Evolutionary conservation across 106 monocot species (phyloP).

Genomic region (Ottelia alismoides): DNA sequence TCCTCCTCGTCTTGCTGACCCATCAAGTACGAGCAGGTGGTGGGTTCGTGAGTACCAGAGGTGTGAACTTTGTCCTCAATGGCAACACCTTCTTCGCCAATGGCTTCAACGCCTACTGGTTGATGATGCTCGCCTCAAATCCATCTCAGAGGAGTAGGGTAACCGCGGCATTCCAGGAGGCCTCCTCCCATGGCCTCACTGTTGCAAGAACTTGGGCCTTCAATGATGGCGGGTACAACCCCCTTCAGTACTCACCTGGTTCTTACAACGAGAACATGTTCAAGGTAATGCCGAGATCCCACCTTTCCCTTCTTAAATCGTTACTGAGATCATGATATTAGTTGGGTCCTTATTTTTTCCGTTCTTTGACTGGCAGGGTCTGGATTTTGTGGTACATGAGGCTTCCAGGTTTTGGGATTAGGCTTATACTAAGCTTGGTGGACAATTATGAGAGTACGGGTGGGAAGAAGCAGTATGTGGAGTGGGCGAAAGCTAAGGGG

Average conservation of each 20-base stretch:
- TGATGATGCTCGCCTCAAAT: conserved; percentile 15
- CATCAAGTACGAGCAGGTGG: too few relatives aligned
- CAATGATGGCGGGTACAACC: conserved; percentile 14
- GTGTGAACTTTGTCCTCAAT: conserved; percentile 7
- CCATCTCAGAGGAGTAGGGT: conserved; percentile 13
- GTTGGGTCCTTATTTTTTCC: background rate
- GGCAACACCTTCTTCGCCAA: conserved; percentile 14
- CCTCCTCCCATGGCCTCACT: conserved; percentile 9
- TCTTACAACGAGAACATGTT: conserved; percentile 19
- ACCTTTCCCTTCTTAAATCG: background rate
- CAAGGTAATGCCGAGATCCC: conserved; percentile 12
- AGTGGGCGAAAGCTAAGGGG: conserved; percentile 54
- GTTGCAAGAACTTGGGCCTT: conserved; percentile 26
- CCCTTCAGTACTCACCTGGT: conserved; percentile 17
- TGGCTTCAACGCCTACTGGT: conserved; percentile 29
- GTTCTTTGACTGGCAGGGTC: conserved; percentile 21
- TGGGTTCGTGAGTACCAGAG: conserved; percentile 6
- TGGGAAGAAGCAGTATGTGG: conserved; percentile 69
- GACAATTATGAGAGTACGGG: conserved; percentile 60
- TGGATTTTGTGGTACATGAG: conserved; percentile 65
- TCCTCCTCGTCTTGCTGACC: too few relatives aligned
- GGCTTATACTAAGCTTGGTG: conserved; percentile 49
- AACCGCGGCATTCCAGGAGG: conserved; percentile 11
- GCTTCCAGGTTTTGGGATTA: conserved; percentile 40
- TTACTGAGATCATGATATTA: background rate